phyloP scores from a whole-genome alignment of 306 rosid genomes.

The Glycine latifolia region DNA sequence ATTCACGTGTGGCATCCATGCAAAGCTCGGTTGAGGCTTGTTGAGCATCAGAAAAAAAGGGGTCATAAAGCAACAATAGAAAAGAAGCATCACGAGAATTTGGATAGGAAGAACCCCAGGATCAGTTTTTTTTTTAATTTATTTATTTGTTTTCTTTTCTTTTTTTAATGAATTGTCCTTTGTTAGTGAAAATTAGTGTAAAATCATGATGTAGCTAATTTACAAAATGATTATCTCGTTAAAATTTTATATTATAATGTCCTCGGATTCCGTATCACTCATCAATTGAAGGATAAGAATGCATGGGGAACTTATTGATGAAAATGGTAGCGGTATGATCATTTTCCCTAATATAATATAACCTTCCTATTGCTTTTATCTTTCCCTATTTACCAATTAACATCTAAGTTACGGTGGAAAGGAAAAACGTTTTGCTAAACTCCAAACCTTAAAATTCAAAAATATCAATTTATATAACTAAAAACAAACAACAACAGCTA shows the following conservation, averaged over 20 bases:
- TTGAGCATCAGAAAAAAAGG: slow-evolving; percentile 10
- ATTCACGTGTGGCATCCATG: slow-evolving; percentile 33
- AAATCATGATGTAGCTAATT: slow-evolving; percentile 71
- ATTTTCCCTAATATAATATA: not conserved
- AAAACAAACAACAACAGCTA: too few species aligned
- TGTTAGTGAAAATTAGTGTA: slow-evolving; percentile 58
- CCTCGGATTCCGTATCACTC: slow-evolving; percentile 47
- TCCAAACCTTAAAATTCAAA: too few species aligned
- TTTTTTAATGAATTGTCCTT: slow-evolving; percentile 48
- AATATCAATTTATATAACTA: too few species aligned
- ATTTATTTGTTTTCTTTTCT: slow-evolving; percentile 18
- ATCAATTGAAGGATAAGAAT: slow-evolving; percentile 13
- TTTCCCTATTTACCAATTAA: not conserved
- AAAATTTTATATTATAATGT: slow-evolving; percentile 28
- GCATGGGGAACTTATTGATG: slow-evolving; percentile 16
- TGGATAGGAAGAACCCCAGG: slow-evolving; percentile 40
- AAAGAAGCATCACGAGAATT: slow-evolving; percentile 43
- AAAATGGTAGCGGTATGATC: slow-evolving; percentile 1
- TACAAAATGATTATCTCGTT: slow-evolving; percentile 45
- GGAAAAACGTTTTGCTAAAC: too few species aligned
- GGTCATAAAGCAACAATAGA: slow-evolving; percentile 26
- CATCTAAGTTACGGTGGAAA: not conserved
- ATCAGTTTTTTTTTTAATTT: slow-evolving; percentile 39
- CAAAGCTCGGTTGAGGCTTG: slow-evolving; percentile 42
- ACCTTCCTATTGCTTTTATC: not conserved